A percentile compares a stretch with the other conserved stretches of the same genome.
Conservation (phyloP, 164 flowering plant genomes). For the Aristolochia contorta region DNA sequence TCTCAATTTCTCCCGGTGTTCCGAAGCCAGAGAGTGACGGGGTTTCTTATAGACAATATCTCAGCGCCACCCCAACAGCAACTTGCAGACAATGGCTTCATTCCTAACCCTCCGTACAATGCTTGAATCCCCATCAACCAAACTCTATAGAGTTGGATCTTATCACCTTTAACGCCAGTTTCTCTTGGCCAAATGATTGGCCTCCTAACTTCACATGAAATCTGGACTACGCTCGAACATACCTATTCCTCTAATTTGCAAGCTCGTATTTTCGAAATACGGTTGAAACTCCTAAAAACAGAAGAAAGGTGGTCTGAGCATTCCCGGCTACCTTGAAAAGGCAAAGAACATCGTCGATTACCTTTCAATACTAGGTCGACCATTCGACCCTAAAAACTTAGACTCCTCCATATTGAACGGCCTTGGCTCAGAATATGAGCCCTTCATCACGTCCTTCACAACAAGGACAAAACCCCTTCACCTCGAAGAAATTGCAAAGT, state of each 20-base stretch:
- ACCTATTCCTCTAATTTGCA: neutral
- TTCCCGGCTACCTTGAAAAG: neutral
- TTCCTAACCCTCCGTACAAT: too few relatives aligned
- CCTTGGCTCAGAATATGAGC: neutral
- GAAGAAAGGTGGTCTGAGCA: neutral
- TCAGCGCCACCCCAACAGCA: too few relatives aligned
- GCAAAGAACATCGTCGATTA: neutral
- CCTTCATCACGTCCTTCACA: neutral
- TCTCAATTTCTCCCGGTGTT: too few relatives aligned
- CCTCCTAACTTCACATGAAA: neutral
- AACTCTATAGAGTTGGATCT: too few relatives aligned
- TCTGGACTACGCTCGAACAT: neutral
- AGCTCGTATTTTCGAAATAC: neutral
- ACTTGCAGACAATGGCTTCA: neutral
- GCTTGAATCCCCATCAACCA: neutral
- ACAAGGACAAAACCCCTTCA: neutral
- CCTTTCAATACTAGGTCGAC: neutral
- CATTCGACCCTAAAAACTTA: neutral
- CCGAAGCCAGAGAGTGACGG: too few relatives aligned
- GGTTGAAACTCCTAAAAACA: neutral
- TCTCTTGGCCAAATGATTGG: neutral
- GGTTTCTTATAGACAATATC: too few relatives aligned
- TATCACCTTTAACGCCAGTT: neutral
- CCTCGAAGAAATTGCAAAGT: neutral
- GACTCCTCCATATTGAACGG: too few relatives aligned